Conservation (phyloP, 441 rosid genomes). For the Adansonia gregorii region DNA sequence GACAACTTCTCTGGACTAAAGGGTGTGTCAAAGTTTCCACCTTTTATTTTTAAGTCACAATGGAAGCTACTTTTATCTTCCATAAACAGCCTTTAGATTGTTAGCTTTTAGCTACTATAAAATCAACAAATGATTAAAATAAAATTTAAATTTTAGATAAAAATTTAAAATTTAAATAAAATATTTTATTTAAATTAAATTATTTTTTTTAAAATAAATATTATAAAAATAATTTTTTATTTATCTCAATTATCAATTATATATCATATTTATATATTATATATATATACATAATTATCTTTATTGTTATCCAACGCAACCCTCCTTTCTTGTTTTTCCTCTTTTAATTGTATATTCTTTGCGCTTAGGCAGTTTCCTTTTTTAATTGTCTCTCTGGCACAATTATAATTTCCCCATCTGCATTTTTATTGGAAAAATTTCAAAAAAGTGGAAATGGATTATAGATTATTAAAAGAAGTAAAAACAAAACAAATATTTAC, state of each 20-base stretch:
- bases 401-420: slow-evolving; percentile 26
- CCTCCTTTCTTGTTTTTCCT: slow-evolving; percentile 17
- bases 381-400: slow-evolving; percentile 32
- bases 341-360: slow-evolving; percentile 16
- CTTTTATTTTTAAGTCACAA: slow-evolving; percentile 1
- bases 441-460: background rate
- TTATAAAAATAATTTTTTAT: too few species aligned
- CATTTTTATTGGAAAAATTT: slow-evolving; percentile 22
- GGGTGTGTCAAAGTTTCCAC: slow-evolving; percentile 19
- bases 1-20: slow-evolving; percentile 4
- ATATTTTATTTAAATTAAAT: too few species aligned
- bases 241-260: too few species aligned
- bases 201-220: too few species aligned
- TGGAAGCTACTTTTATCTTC: slow-evolving; percentile 38
- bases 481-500: too few species aligned
- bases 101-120: too few species aligned
- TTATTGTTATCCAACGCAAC: background rate
- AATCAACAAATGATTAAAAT: too few species aligned
- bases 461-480: too few species aligned
- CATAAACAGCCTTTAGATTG: slow-evolving; percentile 13
- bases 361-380: slow-evolving; percentile 26
- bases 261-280: too few species aligned
- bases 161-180: too few species aligned
- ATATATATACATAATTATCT: too few species aligned
- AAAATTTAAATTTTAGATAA: too few species aligned